These are phyloP conservation scores for Aphanomyces astaci DNA, from an alignment of 352 stramenopile species.

Conservation along the genomic window DNA sequence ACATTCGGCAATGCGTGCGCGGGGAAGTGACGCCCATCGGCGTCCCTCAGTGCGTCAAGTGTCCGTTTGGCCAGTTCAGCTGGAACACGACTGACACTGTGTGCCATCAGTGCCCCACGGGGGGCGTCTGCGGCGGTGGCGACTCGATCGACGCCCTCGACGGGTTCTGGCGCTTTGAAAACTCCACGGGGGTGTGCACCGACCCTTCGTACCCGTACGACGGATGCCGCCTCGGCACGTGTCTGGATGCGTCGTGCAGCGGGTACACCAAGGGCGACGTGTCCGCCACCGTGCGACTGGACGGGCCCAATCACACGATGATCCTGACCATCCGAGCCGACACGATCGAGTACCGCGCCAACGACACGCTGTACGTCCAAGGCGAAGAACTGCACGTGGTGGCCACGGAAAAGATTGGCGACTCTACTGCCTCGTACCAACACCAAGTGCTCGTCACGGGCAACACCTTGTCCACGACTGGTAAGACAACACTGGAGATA, in stretches of 20 bases:
- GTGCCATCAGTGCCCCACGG: constrained; percentile 10
- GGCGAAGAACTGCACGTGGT: background rate
- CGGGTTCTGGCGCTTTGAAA: constrained; percentile 20
- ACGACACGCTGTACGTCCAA: background rate
- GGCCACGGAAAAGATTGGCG: background rate
- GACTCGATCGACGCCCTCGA: background rate
- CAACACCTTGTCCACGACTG: background rate
- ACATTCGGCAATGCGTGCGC: background rate
- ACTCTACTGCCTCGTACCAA: background rate
- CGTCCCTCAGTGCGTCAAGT: constrained; percentile 11
- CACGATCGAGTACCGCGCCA: background rate
- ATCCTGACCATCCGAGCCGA: background rate
- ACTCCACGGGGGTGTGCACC: constrained; percentile 18
- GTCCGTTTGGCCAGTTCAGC: constrained; percentile 12
- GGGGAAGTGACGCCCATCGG: constrained; percentile 12
- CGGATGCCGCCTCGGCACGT: background rate
- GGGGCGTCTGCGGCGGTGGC: constrained; percentile 9
- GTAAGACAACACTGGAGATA: background rate
- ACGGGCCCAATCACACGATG: constrained; percentile 5
- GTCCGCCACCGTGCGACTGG: background rate
- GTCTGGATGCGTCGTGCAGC: background rate
- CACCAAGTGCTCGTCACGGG: constrained; percentile 7
- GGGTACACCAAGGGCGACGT: background rate
- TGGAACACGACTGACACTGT: constrained; percentile 18
- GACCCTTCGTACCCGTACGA: background rate